These are phyloP conservation scores for Microcera coccophila DNA, from an alignment of 2,329 filamentous ascomycete genomes.

Conservation along the genomic window DNA sequence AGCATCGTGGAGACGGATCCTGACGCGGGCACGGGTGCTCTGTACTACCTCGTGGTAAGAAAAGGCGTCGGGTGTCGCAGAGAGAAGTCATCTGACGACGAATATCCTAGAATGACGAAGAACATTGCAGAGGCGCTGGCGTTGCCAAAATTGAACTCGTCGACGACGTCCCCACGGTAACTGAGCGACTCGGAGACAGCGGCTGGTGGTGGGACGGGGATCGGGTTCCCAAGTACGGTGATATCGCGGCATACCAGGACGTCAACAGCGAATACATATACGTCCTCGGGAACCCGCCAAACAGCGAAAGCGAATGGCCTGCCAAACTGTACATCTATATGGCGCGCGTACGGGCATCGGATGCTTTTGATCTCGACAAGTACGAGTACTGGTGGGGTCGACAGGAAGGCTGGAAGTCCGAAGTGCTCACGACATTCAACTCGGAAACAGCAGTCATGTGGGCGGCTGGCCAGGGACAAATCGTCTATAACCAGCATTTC, in stretches of 20 bases:
- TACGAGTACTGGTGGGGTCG: slow-evolving; percentile 43
- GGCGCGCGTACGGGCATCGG: slow-evolving; percentile 31
- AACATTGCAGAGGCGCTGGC: slow-evolving; percentile 35
- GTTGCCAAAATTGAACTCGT: slow-evolving; percentile 34
- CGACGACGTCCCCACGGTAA: slow-evolving; percentile 33
- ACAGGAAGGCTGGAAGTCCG: slow-evolving; percentile 33
- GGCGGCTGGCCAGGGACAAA: slow-evolving; percentile 36
- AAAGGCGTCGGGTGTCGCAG: accelerated
- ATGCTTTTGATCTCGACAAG: slow-evolving; percentile 34
- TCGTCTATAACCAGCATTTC: slow-evolving; percentile 35
- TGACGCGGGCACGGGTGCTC: slow-evolving; percentile 24
- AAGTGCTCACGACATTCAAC: slow-evolving; percentile 29
- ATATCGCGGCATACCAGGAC: slow-evolving; percentile 36
- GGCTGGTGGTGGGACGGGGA: slow-evolving; percentile 37
- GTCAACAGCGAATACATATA: slow-evolving; percentile 38
- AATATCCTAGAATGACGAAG: slow-evolving; percentile 27
- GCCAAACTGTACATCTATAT: slow-evolving; percentile 33
- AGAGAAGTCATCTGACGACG: not conserved
- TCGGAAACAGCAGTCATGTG: slow-evolving; percentile 38
- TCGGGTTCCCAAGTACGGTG: slow-evolving; percentile 33
- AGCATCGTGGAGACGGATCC: slow-evolving; percentile 35
- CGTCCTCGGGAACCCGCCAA: slow-evolving; percentile 37
- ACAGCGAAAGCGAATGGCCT: slow-evolving; percentile 22
- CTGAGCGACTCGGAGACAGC: slow-evolving; percentile 23
- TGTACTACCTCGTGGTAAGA: slow-evolving; percentile 37